Conservation (phyloP, 2,329 filamentous ascomycete species). For the Colletotrichum tabaci region DNA sequence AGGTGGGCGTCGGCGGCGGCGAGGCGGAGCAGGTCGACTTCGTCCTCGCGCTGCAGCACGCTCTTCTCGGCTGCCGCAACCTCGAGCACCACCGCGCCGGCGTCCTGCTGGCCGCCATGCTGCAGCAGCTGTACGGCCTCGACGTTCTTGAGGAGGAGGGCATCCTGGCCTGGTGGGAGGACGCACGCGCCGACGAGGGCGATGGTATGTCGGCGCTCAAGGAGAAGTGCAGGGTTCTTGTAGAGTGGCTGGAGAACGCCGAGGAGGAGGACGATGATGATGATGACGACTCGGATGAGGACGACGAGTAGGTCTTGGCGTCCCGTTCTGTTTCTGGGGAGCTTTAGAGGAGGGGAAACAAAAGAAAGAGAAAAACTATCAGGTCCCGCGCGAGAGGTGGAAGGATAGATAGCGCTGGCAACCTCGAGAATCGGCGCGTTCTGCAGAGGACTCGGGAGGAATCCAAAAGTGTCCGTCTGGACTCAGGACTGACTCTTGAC, state of each 20-base stretch:
- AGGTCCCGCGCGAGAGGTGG: neutral
- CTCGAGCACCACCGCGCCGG: constrained; percentile 65
- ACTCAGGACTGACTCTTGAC: neutral
- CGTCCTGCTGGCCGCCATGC: constrained; percentile 80
- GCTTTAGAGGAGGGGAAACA: neutral
- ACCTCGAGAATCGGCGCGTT: neutral
- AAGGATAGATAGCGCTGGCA: neutral
- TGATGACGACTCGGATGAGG: constrained; percentile 63
- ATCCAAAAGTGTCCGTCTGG: neutral
- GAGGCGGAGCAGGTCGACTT: constrained; percentile 88
- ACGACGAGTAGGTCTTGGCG: constrained; percentile 43
- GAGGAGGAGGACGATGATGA: constrained; percentile 82
- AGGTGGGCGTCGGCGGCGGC: constrained; percentile 75
- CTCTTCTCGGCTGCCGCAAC: constrained; percentile 77
- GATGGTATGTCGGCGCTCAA: constrained; percentile 80
- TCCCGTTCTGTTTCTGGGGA: constrained; percentile 2
- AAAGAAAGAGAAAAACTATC: neutral
- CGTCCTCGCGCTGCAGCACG: constrained; percentile 84
- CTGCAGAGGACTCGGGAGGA: neutral
- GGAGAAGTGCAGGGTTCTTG: constrained; percentile 81
- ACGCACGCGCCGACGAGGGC: constrained; percentile 75
- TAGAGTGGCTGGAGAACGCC: constrained; percentile 87
- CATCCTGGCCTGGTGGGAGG: constrained; percentile 89
- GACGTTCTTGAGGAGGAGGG: constrained; percentile 93
- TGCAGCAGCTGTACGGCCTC: constrained; percentile 87